These are phyloP conservation scores for Penicillium cataractarum DNA, from an alignment of 495 filamentous ascomycete species.

Conservation along the genomic window DNA sequence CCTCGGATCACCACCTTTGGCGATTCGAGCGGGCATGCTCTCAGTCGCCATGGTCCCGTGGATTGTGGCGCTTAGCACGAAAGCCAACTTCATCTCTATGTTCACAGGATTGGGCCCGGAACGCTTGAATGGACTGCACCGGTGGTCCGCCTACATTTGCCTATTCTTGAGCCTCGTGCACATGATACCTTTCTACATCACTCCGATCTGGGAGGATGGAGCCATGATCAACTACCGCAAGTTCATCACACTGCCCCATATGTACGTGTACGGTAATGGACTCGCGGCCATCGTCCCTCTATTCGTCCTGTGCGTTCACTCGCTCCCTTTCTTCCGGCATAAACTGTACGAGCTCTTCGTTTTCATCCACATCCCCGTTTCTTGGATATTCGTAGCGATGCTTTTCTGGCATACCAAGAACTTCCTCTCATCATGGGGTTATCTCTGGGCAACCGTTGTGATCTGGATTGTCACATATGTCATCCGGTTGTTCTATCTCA, in stretches of 20 bases:
- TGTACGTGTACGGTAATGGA: constrained; percentile 84
- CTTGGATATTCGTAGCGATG: constrained; percentile 78
- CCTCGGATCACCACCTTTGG: constrained; percentile 85
- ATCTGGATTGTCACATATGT: constrained; percentile 74
- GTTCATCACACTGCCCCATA: constrained; percentile 61
- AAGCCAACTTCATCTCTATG: constrained; percentile 83
- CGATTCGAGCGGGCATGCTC: constrained; percentile 90
- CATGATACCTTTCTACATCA: constrained; percentile 86
- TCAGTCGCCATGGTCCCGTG: constrained; percentile 92
- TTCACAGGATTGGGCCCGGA: constrained; percentile 92
- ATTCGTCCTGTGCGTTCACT: constrained; percentile 79
- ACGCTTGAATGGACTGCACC: constrained; percentile 88
- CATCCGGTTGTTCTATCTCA: constrained; percentile 72
- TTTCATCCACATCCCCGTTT: constrained; percentile 76
- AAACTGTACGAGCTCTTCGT: constrained; percentile 84
- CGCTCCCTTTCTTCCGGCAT: constrained; percentile 67
- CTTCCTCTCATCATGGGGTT: constrained; percentile 88
- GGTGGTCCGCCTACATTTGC: constrained; percentile 89
- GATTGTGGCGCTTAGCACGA: constrained; percentile 88
- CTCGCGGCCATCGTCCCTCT: constrained; percentile 85
- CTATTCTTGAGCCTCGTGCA: constrained; percentile 83
- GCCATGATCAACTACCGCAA: constrained; percentile 66
- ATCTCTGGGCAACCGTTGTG: constrained; percentile 78
- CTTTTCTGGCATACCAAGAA: constrained; percentile 97
- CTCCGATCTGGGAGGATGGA: constrained; percentile 79